Evolutionary conservation across 805 yeast species (phyloP).

Genomic region (Candida vaughaniae): DNA sequence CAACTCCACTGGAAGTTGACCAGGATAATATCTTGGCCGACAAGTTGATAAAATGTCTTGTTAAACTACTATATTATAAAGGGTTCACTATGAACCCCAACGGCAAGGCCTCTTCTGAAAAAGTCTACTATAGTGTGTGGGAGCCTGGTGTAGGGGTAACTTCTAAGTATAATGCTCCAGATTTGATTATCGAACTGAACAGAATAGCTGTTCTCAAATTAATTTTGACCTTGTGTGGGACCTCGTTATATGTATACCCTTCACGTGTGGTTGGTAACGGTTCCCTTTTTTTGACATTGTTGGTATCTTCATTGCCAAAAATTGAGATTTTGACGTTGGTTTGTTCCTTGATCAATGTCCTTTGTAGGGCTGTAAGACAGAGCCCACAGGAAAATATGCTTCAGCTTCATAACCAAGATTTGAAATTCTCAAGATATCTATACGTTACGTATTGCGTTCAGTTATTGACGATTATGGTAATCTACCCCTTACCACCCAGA

Average conservation of each 20-base stretch:
- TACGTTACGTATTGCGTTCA: constrained; percentile 60
- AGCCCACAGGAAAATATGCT: constrained; percentile 46
- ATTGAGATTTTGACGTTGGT: constrained; percentile 50
- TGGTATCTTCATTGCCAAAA: constrained; percentile 52
- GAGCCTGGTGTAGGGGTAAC: constrained; percentile 73
- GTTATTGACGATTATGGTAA: constrained; percentile 56
- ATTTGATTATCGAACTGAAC: constrained; percentile 50
- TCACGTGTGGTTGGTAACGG: constrained; percentile 48
- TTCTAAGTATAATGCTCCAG: constrained; percentile 22
- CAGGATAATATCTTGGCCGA: constrained; percentile 14
- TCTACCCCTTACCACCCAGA: constrained; percentile 57
- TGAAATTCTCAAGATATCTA: constrained; percentile 38
- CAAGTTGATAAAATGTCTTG: constrained; percentile 17
- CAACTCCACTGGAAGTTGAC: constrained; percentile 6
- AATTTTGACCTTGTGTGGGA: constrained; percentile 59
- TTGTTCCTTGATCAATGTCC: constrained; percentile 68
- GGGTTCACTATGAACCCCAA: constrained; percentile 46
- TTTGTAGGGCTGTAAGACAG: constrained; percentile 49
- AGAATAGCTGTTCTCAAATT: constrained; percentile 67
- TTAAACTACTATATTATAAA: constrained; percentile 52
- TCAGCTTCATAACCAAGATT: constrained; percentile 22
- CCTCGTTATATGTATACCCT: constrained; percentile 52
- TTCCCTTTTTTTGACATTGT: constrained; percentile 57
- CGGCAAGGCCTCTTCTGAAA: neutral
- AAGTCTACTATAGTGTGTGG: constrained; percentile 50